phyloP scores from a whole-genome alignment of 176 grass and related monocot genomes.

The Juncus inflexus region DNA sequence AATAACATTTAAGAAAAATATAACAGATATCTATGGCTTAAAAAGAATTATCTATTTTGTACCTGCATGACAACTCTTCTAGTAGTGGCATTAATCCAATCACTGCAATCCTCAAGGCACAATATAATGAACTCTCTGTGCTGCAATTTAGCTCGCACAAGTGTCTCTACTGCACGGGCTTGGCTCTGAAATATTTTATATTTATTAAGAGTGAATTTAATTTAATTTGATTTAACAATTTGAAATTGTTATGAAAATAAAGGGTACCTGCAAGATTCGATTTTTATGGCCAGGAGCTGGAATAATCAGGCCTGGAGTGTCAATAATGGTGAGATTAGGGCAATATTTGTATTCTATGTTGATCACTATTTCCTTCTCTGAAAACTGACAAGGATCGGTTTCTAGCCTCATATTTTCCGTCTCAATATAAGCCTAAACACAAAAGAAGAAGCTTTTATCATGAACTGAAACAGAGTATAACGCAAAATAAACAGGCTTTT shows the following conservation, averaged over 20 bases:
- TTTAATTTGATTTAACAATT: not conserved
- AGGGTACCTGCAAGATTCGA: conserved; percentile 65
- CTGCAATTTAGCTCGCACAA: conserved; percentile 77
- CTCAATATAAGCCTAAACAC: conserved; percentile 82
- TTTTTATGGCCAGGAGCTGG: conserved; percentile 86
- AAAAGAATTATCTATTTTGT: conserved; percentile 8
- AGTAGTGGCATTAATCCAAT: conserved; percentile 95
- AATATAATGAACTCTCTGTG: conserved; percentile 89
- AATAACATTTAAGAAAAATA: no score
- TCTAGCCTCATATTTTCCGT: conserved; percentile 87
- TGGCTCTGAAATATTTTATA: conserved; percentile 54
- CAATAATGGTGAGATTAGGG: conserved; percentile 87
- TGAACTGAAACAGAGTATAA: not conserved
- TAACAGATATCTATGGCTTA: not conserved
- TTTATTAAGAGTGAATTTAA: conserved; percentile 14
- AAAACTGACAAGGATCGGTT: conserved; percentile 89
- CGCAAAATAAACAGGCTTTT: conserved; percentile 14
- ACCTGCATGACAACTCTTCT: conserved; percentile 94
- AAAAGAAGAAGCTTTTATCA: conserved; percentile 20
- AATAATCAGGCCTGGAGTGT: conserved; percentile 83
- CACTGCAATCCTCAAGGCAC: conserved; percentile 92
- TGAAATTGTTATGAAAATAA: not conserved
- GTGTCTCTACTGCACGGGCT: conserved; percentile 76
- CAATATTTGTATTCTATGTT: conserved; percentile 90
- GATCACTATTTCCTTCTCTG: conserved; percentile 80